Evolutionary conservation across 1,284 basidiomycete species (phyloP), one percentile per base, ranked within the genome.

Genomic region (Polyporus tsugae): DNA sequence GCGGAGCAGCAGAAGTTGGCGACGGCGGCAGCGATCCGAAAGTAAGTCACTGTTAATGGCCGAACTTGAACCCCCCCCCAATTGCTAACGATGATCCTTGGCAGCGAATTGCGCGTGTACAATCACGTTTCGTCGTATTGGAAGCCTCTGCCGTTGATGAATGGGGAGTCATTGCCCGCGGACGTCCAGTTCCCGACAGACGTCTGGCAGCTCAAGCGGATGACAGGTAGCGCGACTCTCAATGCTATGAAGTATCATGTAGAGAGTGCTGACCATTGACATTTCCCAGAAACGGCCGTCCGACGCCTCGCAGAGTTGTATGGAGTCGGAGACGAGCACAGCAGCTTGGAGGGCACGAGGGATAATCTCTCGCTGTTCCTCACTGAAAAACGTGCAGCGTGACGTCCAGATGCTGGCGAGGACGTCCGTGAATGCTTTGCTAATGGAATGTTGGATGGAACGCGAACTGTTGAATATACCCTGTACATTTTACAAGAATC

Each of bases 81-180:
- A n/a, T 15, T 15, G 52, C 15, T 29, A 25, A 35, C 36, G 35
- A n/a, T 11, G 33, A 9, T n/a, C 19, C 4, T 33, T 44, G 19
- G 15, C 38, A 69, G 68, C 11, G 68, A 69, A 25, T 58, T 69
- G 46, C 33, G 64, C 29, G n/a, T 59, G 62, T 66, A 60, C 22
- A 70, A 70, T 44, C 42, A 17, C 38, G 22, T 44, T 7, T 49
- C 69, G 29, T 42, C 65, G 39, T 10, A 49, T 19, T 70, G 63
- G 65, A 58, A 53, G 41, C 49, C 62, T 2, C 42, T 70, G 36
- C 68, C 68, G 6, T 53, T 64, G 38, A 60, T 63, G 33, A 57
- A 64, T 36, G 69, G 69, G 35, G 59, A 67, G 4, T 63, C 69
- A 36, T 65, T 67, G 36, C 69, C 69, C 7, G 64, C 35, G 0